Conservation (phyloP, 345 rosid species). For the Clarkia xantiana region DNA sequence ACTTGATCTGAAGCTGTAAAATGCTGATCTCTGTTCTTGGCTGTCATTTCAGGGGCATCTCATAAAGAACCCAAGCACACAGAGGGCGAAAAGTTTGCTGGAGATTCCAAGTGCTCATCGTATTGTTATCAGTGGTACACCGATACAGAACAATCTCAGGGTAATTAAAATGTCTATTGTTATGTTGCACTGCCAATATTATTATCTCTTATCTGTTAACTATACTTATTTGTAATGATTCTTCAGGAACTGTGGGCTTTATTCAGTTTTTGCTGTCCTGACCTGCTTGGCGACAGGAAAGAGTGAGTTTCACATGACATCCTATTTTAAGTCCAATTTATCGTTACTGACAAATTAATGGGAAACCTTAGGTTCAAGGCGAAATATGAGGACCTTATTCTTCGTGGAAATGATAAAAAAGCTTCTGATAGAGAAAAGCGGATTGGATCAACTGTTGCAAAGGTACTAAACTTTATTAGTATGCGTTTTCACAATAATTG, state of each 20-base stretch:
- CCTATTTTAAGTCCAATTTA: slow-evolving; percentile 10
- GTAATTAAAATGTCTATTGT: slow-evolving; percentile 25
- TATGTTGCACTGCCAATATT: neutral
- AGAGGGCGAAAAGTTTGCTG: slow-evolving; percentile 94
- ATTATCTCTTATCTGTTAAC: slow-evolving; percentile 2
- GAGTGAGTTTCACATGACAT: slow-evolving; percentile 30
- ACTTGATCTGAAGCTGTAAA: neutral
- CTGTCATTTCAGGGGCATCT: slow-evolving; percentile 64
- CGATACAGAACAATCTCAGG: slow-evolving; percentile 93
- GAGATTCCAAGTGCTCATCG: slow-evolving; percentile 89
- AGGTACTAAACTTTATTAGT: slow-evolving; percentile 30
- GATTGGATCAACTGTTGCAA: slow-evolving; percentile 80
- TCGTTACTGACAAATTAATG: slow-evolving; percentile 8
- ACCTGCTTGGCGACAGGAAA: slow-evolving; percentile 66
- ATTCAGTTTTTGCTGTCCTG: slow-evolving; percentile 90
- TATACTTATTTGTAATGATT: slow-evolving; percentile 2
- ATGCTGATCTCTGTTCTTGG: neutral
- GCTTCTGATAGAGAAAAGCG: slow-evolving; percentile 83
- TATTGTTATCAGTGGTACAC: slow-evolving; percentile 85
- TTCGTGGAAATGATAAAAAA: slow-evolving; percentile 83
- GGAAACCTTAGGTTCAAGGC: slow-evolving; percentile 61
- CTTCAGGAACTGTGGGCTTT: slow-evolving; percentile 88
- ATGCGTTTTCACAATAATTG: neutral
- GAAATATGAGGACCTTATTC: slow-evolving; percentile 56
- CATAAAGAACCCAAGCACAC: slow-evolving; percentile 90